Evolutionary conservation across 495 filamentous ascomycete genomes (phyloP).

Genomic region (Aspergillus kassunensis): DNA sequence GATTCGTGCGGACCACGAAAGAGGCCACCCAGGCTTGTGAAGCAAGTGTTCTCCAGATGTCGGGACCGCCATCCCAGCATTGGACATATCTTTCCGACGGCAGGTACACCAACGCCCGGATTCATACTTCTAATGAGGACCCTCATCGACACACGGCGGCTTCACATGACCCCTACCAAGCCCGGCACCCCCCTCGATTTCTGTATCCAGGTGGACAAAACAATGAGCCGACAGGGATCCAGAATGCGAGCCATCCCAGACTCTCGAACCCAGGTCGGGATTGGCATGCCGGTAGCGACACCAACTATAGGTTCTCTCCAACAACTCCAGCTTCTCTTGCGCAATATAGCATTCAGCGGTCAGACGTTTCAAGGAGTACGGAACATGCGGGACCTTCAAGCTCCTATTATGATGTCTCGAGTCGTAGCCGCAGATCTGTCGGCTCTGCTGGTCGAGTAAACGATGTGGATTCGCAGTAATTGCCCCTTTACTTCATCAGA

Average conservation of each 20-base stretch:
- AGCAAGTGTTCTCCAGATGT: constrained; percentile 20
- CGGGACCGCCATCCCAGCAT: constrained; percentile 18
- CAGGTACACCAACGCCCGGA: constrained; percentile 11
- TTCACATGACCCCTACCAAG: constrained; percentile 7
- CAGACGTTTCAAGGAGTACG: constrained; percentile 15
- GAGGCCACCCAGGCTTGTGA: not conserved
- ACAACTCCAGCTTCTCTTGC: constrained; percentile 18
- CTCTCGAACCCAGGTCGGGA: constrained; percentile 16
- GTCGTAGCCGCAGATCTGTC: constrained; percentile 25
- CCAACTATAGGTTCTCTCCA: constrained; percentile 25
- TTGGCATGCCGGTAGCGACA: constrained; percentile 20
- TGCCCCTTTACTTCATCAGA: constrained; percentile 10
- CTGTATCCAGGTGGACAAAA: constrained; percentile 17
- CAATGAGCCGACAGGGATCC: constrained; percentile 19
- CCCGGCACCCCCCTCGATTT: constrained; percentile 20
- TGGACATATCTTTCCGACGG: constrained; percentile 15
- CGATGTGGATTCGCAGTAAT: constrained; percentile 42
- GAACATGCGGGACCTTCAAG: constrained; percentile 19
- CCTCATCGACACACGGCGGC: constrained; percentile 4
- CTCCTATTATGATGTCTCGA: constrained; percentile 25
- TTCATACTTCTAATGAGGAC: constrained; percentile 10
- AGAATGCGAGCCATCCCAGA: constrained; percentile 15
- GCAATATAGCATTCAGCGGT: constrained; percentile 20
- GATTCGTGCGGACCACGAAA: constrained; percentile 1
- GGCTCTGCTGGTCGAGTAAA: constrained; percentile 25